Conservation (phyloP, 1,284 basidiomycete species). For the Sphagnurus paluster region DNA sequence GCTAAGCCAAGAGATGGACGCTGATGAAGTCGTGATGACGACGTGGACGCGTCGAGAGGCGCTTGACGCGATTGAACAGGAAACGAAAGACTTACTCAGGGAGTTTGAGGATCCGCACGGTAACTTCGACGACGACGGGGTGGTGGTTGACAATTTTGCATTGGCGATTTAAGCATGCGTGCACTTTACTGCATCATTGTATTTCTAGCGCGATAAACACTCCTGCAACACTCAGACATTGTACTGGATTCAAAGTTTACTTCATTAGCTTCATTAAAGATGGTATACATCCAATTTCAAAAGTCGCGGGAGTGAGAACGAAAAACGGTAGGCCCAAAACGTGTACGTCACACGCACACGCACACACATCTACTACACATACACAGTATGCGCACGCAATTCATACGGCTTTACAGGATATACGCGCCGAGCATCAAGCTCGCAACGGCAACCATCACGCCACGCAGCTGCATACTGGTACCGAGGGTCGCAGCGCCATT, state of each 20-base stretch:
- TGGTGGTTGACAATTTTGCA: constrained; percentile 23
- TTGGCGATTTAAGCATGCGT: too few relatives aligned
- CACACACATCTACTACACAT: too few relatives aligned
- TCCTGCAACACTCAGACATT: too few relatives aligned
- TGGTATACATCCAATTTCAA: too few relatives aligned
- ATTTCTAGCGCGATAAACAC: too few relatives aligned
- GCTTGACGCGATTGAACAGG: constrained; percentile 48
- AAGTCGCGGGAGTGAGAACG: too few relatives aligned
- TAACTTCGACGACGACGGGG: constrained; percentile 26
- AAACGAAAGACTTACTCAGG: constrained; percentile 55
- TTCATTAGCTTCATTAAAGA: too few relatives aligned
- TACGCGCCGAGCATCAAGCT: constrained; percentile 23
- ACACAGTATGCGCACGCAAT: too few relatives aligned
- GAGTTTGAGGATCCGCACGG: constrained; percentile 51
- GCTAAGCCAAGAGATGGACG: constrained; percentile 27
- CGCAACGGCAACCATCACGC: constrained; percentile 23
- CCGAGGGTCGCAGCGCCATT: constrained; percentile 35
- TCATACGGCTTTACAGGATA: constrained; percentile 24
- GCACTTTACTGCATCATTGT: too few relatives aligned
- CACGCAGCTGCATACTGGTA: constrained; percentile 20
- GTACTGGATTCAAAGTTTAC: too few relatives aligned
- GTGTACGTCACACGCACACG: too few relatives aligned
- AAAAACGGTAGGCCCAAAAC: too few relatives aligned
- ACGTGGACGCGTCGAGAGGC: constrained; percentile 60
- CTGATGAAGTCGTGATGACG: constrained; percentile 33